Base-by-base conservation (phyloP, 768 basidiomycete genomes). In the Lentinula sp. region DNA sequence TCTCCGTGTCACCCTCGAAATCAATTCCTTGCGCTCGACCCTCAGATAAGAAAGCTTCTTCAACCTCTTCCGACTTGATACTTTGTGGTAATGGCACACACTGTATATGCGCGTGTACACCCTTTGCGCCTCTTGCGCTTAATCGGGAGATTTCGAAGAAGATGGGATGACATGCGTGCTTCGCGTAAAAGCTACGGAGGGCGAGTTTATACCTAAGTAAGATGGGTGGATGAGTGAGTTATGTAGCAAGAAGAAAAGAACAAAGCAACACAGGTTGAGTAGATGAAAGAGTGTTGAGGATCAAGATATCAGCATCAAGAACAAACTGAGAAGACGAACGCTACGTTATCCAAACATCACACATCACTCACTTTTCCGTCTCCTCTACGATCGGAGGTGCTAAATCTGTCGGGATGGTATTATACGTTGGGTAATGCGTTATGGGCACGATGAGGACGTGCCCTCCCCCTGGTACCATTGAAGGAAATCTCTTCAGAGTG, bases 391-490 rank as follows among this genome's bases (percentile, higher is more conserved):
- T 90, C 2, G 91, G 85, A 6, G 76, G 76, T 0, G 86, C 81
- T 43, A 95, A 80, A 64, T 94, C 93, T 2, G 83, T 70, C 0
- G 95, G 92, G 46, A 98, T 88, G 6, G 91, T 84, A 23, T 83
- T 81, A 57, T 89, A 87, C 0, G 96, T 97, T 6, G 92, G 92
- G 68, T 92, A 93, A 73, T 99, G 97, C 0, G 91, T 86, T 68
- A 99, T 93, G 13, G 93, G 93, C 31, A 98, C 88, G 60, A 98
- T 89, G 42, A 99, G 82, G 40, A 96, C 88, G 70, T 99, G 97
- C 0, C 97, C 97, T 21, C 97, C 97, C 18, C 97, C 97, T 1
- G 97, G 97, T 21, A 98, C 88, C 64, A 73, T 68, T 11, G 73
- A 61, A 7, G 68, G 66, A n/a, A 70, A 67, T 43, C 64, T 72